Percentiles rank a stretch among this genome's conserved stretches.
Conservation (phyloP, 768 basidiomycete genomes). For the Amanita pseudoporphyria region DNA sequence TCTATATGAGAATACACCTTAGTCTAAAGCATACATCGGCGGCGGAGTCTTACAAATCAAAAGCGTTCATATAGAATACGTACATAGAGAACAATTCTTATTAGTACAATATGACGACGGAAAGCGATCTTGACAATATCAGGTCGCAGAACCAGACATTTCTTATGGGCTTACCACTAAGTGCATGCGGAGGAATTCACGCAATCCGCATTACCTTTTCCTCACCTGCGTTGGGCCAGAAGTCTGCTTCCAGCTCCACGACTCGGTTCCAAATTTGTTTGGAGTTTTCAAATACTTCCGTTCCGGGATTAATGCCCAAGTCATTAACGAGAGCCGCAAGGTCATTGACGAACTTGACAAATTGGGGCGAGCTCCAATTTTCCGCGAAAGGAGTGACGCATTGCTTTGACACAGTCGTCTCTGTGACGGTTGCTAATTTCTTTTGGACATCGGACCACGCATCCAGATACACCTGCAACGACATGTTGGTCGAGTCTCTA, state of each 20-base stretch:
- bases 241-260: conserved; percentile 48
- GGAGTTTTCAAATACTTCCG: conserved; percentile 26
- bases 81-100: too few relatives aligned
- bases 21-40: too few relatives aligned
- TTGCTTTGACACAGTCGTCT: conserved; percentile 11
- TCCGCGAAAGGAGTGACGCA: conserved; percentile 41
- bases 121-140: background rate
- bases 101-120: too few relatives aligned
- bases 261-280: conserved; percentile 49
- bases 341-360: conserved; percentile 40
- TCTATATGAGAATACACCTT: too few relatives aligned
- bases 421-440: conserved; percentile 9
- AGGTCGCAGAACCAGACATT: background rate
- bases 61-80: too few relatives aligned
- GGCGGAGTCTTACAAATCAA: too few relatives aligned
- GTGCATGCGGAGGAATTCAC: conserved; percentile 23
- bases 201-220: too few relatives aligned
- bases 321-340: conserved; percentile 39
- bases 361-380: conserved; percentile 54
- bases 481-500: background rate
- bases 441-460: conserved; percentile 49
- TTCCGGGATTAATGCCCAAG: conserved; percentile 26
- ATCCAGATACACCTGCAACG: conserved; percentile 51
- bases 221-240: conserved; percentile 12
- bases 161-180: background rate